Conservation (phyloP, 345 rosid species). For the Laguncularia racemosa region DNA sequence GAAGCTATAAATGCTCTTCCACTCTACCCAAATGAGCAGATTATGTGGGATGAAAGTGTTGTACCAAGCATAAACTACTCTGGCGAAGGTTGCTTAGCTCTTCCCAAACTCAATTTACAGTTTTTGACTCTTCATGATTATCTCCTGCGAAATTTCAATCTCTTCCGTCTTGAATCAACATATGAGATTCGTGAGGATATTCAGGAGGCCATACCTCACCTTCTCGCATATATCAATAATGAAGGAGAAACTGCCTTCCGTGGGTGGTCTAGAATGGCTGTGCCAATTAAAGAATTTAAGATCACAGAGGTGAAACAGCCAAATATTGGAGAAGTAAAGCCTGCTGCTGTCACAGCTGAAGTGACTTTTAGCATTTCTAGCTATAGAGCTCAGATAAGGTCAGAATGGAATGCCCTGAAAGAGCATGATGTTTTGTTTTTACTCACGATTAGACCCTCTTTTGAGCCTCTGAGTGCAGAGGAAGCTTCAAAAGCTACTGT, state of each 20-base stretch:
- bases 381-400: constrained; percentile 76
- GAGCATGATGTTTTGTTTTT: constrained; percentile 98
- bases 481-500: constrained; percentile 90
- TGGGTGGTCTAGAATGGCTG: constrained; percentile 99
- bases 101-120: constrained; percentile 96
- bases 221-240: constrained; percentile 74
- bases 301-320: constrained; percentile 85
- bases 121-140: constrained; percentile 95
- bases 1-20: constrained; percentile 99
- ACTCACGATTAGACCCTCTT: constrained; percentile 80
- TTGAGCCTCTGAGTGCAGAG: constrained; percentile 93
- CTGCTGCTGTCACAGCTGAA: constrained; percentile 76
- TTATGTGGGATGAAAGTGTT: constrained; percentile 99
- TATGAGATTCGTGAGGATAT: constrained; percentile 99
- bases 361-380: constrained; percentile 86
- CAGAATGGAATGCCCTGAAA: constrained; percentile 95
- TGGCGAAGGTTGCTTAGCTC: constrained; percentile 99
- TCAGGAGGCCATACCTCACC: constrained; percentile 96
- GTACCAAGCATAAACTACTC: constrained; percentile 98
- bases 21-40: constrained; percentile 95
- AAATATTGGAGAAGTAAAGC: constrained; percentile 98
- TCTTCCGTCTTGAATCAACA: constrained; percentile 95
- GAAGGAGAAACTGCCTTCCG: constrained; percentile 94
- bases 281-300: constrained; percentile 71
- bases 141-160: constrained; percentile 91